Evolutionary conservation across 306 rosid genomes (phyloP).

Genomic region (Vigna unguiculata): DNA sequence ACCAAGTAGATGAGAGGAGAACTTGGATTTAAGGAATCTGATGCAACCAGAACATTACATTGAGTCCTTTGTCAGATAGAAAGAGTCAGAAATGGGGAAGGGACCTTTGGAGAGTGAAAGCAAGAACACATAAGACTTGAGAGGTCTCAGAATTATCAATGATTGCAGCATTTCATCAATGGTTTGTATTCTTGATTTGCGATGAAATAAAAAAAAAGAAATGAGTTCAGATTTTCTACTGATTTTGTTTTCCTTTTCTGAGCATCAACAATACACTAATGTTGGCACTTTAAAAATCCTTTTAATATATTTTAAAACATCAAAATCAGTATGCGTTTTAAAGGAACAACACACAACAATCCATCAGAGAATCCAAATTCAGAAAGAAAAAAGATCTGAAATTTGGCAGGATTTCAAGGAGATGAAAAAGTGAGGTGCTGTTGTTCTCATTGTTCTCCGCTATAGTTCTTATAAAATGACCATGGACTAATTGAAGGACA

Average conservation of each 20-base stretch:
- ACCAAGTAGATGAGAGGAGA: slow-evolving; percentile 1
- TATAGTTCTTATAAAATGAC: slow-evolving; percentile 45
- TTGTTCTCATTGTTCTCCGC: slow-evolving; percentile 44
- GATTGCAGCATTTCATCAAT: slow-evolving; percentile 68
- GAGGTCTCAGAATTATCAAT: slow-evolving; percentile 55
- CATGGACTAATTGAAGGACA: slow-evolving; percentile 38
- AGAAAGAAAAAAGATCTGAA: slow-evolving; percentile 74
- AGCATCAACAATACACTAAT: too few species aligned
- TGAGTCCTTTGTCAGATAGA: too few species aligned
- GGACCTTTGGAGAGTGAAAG: slow-evolving; percentile 16
- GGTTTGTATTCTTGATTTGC: slow-evolving; percentile 46
- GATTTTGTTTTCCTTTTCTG: too few species aligned
- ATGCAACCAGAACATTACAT: background rate
- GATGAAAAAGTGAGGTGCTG: slow-evolving; percentile 64
- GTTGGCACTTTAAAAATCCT: too few species aligned
- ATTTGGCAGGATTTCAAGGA: slow-evolving; percentile 53
- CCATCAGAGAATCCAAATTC: too few species aligned
- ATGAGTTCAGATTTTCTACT: too few species aligned
- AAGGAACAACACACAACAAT: too few species aligned
- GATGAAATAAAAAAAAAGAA: slow-evolving; percentile 53
- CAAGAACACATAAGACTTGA: slow-evolving; percentile 53
- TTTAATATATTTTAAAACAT: too few species aligned
- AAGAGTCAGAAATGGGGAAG: background rate
- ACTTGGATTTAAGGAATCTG: background rate
- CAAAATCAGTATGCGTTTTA: too few species aligned